Base-by-base conservation (phyloP, 139 green algal genomes). In the Picochlorum sp. region DNA sequence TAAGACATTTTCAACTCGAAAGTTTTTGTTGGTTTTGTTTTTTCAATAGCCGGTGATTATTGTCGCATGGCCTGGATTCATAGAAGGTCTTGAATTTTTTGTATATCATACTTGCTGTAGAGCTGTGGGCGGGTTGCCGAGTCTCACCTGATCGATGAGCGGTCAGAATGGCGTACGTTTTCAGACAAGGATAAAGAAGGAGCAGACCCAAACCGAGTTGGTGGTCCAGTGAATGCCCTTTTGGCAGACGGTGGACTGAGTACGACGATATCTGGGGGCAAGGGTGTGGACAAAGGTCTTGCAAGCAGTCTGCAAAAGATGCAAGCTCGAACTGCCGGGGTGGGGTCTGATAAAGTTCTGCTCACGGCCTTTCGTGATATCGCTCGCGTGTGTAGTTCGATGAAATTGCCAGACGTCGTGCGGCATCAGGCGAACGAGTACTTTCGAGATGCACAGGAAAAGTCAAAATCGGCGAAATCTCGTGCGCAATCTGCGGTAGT, bases 81-180 rank as follows among this genome's bases (percentile, higher is more conserved):
- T 14, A 10, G 51, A 33, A 16, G 10, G 51, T 44, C 44, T 47
- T 47, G 39, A 18, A 18, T 18, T 18, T 18, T 47, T 18, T 18
- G 18, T 20, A n/a, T n/a, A n/a, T n/a, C n/a, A n/a, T n/a, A n/a
- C n/a, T n/a, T n/a, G n/a, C n/a, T n/a, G n/a, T n/a, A n/a, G 80
- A 70, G 57, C 26, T 97, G 90, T 57, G 90, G 88, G 1, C 66
- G 93, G 5, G 88, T 97, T 9, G 74, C 80, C 3, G 90, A 97
- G 55, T 74, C 83, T 0, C 86, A 89, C 50, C 65, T 79, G 18
- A 95, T 97, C 31, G 90, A 97, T 54, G 90, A 97, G 70, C 74
- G 81, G 4, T 94, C 85, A 0, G 90, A 97, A 72, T 97, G 90
- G 90, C 73, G 90, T n/a, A 95, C 90, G 0, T 97, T 97, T 64